A percentile compares a stretch with the other conserved stretches of the same genome.
phyloP scores from a whole-genome alignment of 192 early-diverging fungal species.

The Podila epigama region DNA sequence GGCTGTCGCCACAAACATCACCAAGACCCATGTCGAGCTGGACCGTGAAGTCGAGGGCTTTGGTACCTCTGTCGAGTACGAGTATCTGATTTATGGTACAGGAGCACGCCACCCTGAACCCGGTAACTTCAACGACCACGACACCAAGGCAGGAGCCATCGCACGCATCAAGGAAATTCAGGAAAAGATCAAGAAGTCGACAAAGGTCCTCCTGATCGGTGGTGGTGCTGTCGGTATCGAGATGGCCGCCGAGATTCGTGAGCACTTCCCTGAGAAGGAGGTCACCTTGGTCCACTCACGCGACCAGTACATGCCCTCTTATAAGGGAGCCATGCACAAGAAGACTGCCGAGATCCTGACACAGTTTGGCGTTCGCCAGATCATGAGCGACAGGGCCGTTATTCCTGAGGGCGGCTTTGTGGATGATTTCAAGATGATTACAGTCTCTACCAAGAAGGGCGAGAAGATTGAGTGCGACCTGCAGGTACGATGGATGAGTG shows the following conservation, averaged over 20 bases:
- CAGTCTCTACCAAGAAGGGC: constrained; percentile 53
- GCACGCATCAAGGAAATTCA: constrained; percentile 53
- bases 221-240: constrained; percentile 83
- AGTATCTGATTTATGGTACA: constrained; percentile 62
- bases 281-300: constrained; percentile 73
- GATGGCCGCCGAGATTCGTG: constrained; percentile 77
- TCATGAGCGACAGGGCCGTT: constrained; percentile 56
- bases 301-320: constrained; percentile 61
- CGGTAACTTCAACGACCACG: constrained; percentile 48
- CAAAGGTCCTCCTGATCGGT: constrained; percentile 72
- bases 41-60: constrained; percentile 61
- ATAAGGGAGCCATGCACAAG: constrained; percentile 62
- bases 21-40: constrained; percentile 55
- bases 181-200: constrained; percentile 61
- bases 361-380: constrained; percentile 48
- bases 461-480: constrained; percentile 54
- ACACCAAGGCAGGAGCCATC: constrained; percentile 55
- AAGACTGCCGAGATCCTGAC: constrained; percentile 64
- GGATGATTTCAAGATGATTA: constrained; percentile 55
- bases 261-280: constrained; percentile 63
- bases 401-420: constrained; percentile 68
- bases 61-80: constrained; percentile 53
- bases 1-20: constrained; percentile 55
- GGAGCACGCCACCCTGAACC: constrained; percentile 63
- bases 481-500: too few relatives aligned